Conservation (phyloP, 129 eudicot genomes). For the Silybum marianum region DNA sequence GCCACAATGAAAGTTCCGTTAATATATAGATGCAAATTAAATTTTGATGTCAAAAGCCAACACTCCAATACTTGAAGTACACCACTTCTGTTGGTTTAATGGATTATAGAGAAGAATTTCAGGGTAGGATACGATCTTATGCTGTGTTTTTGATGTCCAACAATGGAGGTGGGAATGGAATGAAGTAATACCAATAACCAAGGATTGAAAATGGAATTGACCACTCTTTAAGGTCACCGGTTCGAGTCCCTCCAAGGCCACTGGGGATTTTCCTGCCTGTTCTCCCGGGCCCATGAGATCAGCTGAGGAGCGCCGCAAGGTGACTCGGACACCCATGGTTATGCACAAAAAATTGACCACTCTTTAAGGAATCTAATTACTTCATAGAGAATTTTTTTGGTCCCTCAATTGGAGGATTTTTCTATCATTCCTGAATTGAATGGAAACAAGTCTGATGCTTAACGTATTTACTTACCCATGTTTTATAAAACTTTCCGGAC, state of each 20-base stretch:
- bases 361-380: background rate
- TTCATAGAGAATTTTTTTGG: background rate
- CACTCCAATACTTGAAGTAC: background rate
- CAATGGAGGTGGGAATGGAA: conserved; percentile 5
- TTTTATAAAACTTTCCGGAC: background rate
- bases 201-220: conserved; percentile 1
- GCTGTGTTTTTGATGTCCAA: background rate
- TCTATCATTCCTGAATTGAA: background rate
- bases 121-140: background rate
- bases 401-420: background rate
- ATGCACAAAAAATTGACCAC: background rate
- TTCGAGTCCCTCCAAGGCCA: background rate
- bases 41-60: conserved; percentile 1
- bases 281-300: background rate
- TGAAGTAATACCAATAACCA: background rate
- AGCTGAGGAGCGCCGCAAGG: background rate
- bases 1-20: conserved; percentile 4
- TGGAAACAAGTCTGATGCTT: background rate
- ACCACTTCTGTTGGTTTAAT: background rate
- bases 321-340: background rate
- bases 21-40: background rate
- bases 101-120: background rate
- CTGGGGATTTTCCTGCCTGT: background rate
- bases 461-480: background rate
- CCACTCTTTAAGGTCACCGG: background rate